Evolutionary conservation across 768 basidiomycete genomes (phyloP).

Genomic region (Trametes coccinea): DNA sequence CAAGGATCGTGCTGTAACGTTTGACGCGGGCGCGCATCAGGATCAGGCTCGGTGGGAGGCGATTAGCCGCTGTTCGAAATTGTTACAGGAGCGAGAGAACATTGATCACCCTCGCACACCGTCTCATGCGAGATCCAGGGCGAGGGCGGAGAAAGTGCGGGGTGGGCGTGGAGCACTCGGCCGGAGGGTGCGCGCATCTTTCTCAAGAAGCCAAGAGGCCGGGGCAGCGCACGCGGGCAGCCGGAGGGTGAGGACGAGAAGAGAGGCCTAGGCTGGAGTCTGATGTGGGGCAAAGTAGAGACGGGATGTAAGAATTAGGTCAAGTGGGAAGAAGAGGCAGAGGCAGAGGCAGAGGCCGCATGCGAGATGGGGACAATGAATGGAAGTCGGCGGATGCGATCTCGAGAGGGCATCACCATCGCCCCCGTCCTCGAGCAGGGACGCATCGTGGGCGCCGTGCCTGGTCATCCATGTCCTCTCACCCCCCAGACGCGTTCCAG

Average conservation of each 20-base stretch:
- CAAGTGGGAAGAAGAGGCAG: not conserved
- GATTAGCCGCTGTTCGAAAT: too few species aligned
- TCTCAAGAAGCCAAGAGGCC: not conserved
- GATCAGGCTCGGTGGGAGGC: not conserved
- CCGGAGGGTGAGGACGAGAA: not conserved
- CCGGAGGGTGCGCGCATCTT: not conserved
- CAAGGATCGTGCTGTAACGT: not conserved
- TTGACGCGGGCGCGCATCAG: not conserved
- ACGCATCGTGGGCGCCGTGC: conserved; percentile 1
- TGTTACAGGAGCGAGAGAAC: too few species aligned
- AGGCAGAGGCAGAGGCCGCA: not conserved
- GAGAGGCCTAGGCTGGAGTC: not conserved
- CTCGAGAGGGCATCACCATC: not conserved
- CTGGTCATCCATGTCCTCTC: not conserved
- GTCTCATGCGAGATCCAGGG: not conserved
- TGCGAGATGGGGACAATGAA: not conserved
- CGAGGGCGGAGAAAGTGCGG: not conserved
- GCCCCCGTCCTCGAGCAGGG: not conserved
- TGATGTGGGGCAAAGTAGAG: not conserved
- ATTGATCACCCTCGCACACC: too few species aligned
- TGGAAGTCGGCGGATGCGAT: not conserved
- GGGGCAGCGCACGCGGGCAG: not conserved
- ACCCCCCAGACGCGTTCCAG: not conserved
- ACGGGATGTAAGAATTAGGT: not conserved
- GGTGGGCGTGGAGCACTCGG: not conserved